Conservation (phyloP, 495 filamentous ascomycete genomes). For the Peziza echinospora region DNA sequence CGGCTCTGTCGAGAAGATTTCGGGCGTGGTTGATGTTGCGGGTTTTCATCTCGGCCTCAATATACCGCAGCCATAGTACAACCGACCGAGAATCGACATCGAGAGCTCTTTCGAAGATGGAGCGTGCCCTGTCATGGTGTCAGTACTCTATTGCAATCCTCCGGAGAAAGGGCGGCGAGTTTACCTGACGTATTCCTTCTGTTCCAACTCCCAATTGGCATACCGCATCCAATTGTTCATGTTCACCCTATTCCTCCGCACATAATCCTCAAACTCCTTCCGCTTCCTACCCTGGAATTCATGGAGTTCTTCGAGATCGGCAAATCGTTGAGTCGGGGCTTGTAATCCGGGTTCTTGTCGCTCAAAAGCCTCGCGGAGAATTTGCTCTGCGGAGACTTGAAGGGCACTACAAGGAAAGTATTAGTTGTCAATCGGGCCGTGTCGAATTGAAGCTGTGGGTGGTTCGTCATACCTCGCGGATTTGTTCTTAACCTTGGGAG, state of each 20-base stretch:
- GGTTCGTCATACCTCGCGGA: constrained; percentile 28
- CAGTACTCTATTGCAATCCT: not conserved
- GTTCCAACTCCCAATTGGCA: constrained; percentile 90
- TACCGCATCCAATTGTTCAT: constrained; percentile 99
- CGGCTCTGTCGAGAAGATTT: constrained; percentile 83
- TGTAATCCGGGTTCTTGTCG: constrained; percentile 76
- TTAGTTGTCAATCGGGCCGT: constrained; percentile 7
- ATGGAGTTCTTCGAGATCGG: constrained; percentile 91
- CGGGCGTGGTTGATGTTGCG: constrained; percentile 94
- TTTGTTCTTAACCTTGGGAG: constrained; percentile 96
- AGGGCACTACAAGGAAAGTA: constrained; percentile 32
- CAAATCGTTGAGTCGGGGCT: constrained; percentile 83
- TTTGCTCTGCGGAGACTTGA: constrained; percentile 91
- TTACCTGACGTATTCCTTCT: constrained; percentile 66
- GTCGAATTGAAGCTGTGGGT: not conserved
- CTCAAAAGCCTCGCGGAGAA: constrained; percentile 93
- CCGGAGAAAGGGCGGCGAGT: not conserved
- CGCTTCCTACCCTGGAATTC: constrained; percentile 91
- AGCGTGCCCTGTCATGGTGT: constrained; percentile 41
- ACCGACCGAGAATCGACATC: constrained; percentile 78
- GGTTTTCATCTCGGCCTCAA: constrained; percentile 90
- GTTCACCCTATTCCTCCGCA: constrained; percentile 79
- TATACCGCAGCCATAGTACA: constrained; percentile 62
- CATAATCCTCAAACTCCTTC: constrained; percentile 96
- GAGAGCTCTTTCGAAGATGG: constrained; percentile 84